Percentiles rank a stretch among this genome's conserved stretches.
phyloP scores from a whole-genome alignment of 345 rosid species.

The Gossypium australe region DNA sequence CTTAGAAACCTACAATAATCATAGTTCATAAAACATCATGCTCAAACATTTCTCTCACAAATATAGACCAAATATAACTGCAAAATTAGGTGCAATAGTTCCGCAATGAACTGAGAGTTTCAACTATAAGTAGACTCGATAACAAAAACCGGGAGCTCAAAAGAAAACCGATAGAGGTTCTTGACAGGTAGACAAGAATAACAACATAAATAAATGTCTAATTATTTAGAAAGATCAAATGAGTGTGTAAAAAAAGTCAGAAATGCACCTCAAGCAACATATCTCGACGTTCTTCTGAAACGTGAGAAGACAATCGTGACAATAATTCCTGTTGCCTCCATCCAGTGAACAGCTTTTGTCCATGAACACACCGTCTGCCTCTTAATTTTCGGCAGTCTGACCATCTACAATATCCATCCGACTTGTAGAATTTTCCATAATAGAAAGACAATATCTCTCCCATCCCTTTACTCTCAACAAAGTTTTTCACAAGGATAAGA shows the following conservation, averaged over 20 bases:
- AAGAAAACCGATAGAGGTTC: background rate
- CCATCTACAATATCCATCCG: conserved; percentile 54
- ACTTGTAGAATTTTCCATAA: conserved; percentile 38
- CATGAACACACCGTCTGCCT: conserved; percentile 42
- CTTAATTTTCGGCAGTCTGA: conserved; percentile 51
- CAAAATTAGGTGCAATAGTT: background rate
- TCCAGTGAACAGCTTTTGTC: conserved; percentile 59
- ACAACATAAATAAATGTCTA: background rate
- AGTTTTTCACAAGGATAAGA: conserved; percentile 47
- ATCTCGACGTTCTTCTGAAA: conserved; percentile 44
- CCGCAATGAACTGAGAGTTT: background rate
- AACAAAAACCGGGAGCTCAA: background rate
- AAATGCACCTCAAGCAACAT: conserved; percentile 49
- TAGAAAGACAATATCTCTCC: conserved; percentile 61
- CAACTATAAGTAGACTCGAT: background rate
- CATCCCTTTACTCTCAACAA: conserved; percentile 52
- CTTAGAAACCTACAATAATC: conserved; percentile 41
- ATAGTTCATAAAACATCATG: conserved; percentile 1
- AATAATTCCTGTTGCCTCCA: conserved; percentile 64
- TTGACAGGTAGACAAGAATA: background rate
- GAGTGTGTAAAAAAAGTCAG: background rate
- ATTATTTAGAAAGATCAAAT: background rate
- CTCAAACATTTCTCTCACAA: background rate
- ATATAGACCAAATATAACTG: background rate
- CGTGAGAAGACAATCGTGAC: conserved; percentile 42